Percentiles rank a stretch among this genome's conserved stretches.
Evolutionary conservation across 2,329 filamentous ascomycete species (phyloP).

Genomic region (Apiospora saccharicola): DNA sequence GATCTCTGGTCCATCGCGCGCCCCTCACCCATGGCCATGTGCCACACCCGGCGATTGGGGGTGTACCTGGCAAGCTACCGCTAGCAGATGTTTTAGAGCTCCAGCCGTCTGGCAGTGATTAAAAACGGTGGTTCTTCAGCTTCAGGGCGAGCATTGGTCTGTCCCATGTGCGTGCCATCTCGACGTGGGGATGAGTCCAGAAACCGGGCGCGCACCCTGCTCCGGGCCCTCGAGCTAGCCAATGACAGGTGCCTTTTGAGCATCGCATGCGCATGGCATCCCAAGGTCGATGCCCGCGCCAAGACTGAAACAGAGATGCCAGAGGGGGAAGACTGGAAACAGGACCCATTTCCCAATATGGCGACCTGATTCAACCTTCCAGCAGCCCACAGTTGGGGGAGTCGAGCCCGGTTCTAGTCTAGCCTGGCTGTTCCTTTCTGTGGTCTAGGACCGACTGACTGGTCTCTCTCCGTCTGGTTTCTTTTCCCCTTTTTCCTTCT

Average conservation of each 20-base stretch:
- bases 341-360: not conserved
- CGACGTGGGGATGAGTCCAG: not conserved
- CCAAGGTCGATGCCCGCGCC: not conserved
- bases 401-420: no score
- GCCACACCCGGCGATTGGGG: not conserved
- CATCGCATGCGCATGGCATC: not conserved
- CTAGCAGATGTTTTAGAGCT: not conserved
- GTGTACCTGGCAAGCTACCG: no score
- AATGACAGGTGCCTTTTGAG: not conserved
- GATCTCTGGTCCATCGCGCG: not conserved
- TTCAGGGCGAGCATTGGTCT: not conserved
- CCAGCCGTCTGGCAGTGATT: not conserved
- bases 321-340: not conserved
- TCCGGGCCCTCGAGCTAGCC: not conserved
- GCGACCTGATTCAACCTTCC: not conserved
- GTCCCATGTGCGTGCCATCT: not conserved
- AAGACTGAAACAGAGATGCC: constrained; percentile 8
- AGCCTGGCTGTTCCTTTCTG: not conserved
- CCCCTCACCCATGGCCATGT: not conserved
- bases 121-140: not conserved
- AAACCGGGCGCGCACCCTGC: not conserved
- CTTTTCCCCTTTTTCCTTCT: not conserved
- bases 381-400: not conserved
- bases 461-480: not conserved
- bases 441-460: not conserved